These are phyloP conservation scores for Chlorella sp. DNA, from an alignment of 139 green algal species.

Conservation along the genomic window DNA sequence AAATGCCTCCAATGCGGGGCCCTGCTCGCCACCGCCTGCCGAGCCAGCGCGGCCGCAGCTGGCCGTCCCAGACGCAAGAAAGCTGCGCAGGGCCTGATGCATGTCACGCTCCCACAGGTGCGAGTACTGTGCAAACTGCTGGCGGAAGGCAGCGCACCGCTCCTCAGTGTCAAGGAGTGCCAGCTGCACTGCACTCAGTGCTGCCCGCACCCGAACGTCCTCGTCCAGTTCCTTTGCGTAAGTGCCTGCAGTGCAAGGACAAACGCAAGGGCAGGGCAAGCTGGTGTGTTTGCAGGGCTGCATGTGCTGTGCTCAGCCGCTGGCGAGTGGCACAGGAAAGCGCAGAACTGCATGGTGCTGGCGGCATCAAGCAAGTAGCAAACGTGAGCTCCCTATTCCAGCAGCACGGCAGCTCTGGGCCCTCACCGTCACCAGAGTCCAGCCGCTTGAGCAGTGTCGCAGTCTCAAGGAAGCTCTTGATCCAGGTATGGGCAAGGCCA, in stretches of 20 bases:
- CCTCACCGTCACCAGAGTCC: constrained; percentile 80
- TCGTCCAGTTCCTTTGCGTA: constrained; percentile 93
- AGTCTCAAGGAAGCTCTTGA: constrained; percentile 81
- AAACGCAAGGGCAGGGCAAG: too few relatives aligned
- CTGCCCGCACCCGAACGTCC: constrained; percentile 80
- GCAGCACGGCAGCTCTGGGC: too few relatives aligned
- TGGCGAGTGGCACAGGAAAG: too few relatives aligned
- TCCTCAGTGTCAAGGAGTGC: constrained; percentile 77
- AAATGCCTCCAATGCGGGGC: not conserved
- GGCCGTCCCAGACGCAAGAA: not conserved
- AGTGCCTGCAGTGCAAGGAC: constrained; percentile 55
- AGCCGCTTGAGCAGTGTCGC: constrained; percentile 83
- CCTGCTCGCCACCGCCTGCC: not conserved
- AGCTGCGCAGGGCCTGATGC: constrained; percentile 56
- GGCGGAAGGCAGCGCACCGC: constrained; percentile 81
- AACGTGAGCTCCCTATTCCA: not conserved
- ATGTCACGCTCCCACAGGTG: constrained; percentile 90
- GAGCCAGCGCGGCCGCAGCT: not conserved
- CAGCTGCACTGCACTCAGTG: constrained; percentile 67
- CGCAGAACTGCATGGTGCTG: too few relatives aligned
- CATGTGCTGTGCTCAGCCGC: too few relatives aligned
- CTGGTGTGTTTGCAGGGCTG: too few relatives aligned
- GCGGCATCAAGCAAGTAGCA: not conserved
- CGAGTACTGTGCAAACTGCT: constrained; percentile 75
- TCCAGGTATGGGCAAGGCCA: constrained; percentile 82